Conservation (phyloP, 345 rosid genomes). For the thale cress (Arabidopsis thaliana) region DNA sequence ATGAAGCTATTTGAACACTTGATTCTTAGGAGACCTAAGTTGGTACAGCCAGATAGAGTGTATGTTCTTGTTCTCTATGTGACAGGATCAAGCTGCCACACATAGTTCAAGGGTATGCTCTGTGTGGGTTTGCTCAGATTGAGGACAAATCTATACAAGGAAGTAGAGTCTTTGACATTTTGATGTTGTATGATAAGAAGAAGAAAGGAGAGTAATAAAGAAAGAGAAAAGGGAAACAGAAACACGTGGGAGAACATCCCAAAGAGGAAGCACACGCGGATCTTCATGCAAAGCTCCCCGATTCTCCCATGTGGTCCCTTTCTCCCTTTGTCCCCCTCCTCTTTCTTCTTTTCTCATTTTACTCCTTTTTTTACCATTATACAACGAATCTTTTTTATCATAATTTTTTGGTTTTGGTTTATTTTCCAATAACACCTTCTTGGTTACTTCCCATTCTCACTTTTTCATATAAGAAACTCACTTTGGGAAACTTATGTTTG, state of each 20-base stretch:
- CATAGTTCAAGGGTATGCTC: neutral
- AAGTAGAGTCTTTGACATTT: neutral
- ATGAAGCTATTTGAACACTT: neutral
- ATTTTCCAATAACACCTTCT: neutral
- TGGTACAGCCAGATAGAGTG: neutral
- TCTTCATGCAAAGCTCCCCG: conserved; percentile 42
- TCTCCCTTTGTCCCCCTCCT: conserved; percentile 34
- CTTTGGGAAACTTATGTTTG: conserved; percentile 31
- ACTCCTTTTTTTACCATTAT: neutral
- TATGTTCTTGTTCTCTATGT: neutral
- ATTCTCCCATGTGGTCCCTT: conserved; percentile 47
- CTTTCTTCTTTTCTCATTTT: conserved; percentile 9
- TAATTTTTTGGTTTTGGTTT: neutral
- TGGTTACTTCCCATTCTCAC: conserved; percentile 13
- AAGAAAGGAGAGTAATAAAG: conserved; percentile 9
- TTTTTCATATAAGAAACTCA: neutral
- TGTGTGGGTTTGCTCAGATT: neutral
- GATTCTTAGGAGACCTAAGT: neutral
- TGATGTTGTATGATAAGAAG: neutral
- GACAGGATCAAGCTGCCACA: conserved; percentile 21
- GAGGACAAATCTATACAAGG: neutral
- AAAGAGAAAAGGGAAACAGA: conserved; percentile 25
- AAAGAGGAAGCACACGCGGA: conserved; percentile 53
- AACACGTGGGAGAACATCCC: conserved; percentile 49
- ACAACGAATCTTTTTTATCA: conserved; percentile 24